Evolutionary conservation across 129 eudicot genomes (phyloP), one percentile per base, ranked within the genome.

Genomic region (Silybum marianum): DNA sequence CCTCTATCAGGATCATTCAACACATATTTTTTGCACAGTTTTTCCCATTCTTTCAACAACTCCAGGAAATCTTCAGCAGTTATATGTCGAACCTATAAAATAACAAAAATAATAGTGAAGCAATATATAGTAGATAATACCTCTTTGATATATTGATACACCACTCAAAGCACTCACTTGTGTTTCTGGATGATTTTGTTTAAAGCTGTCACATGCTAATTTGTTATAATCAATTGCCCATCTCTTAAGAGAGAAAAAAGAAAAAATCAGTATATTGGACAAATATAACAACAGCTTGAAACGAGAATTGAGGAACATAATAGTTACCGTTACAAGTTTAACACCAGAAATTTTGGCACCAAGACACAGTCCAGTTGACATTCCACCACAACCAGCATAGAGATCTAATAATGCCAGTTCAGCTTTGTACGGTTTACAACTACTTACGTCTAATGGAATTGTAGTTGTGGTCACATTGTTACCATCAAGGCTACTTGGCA

Each of bases 371-470:
- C 98, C 98, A 83, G 97, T 94, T 21, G 98, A 94, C 98, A 94
- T 92, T 86, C 96, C 98, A 82, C 98, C 98, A 84, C 98, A 94
- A 71, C 98, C 98, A 85, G 97, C 81, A 81, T 85, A 94, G 24
- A 94, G 88, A 86, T 94, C 98, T 71, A 94, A 86, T 83, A 94
- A 83, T 51, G 94, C 30, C 81, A 90, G 83, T 46, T 90, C 97
- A 5, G 75, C 28, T 69, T 85, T 86, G 74, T 78, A 48, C 63
- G 88, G 62, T 44, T 87, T 80, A 84, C 74, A 85, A 46, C 76
- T 51, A 14, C 80, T 69, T 51, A 79, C 39, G 68, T 81, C 84
- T 84, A 79, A 75, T 78, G 93, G 83, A 68, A 83, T 76, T 23
- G 86, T 76, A 75, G 80, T 75, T 79, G 72, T 38, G 26, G 86